Conservation (phyloP, 257 asterid genomes). For the Anisodus tanguticus region DNA sequence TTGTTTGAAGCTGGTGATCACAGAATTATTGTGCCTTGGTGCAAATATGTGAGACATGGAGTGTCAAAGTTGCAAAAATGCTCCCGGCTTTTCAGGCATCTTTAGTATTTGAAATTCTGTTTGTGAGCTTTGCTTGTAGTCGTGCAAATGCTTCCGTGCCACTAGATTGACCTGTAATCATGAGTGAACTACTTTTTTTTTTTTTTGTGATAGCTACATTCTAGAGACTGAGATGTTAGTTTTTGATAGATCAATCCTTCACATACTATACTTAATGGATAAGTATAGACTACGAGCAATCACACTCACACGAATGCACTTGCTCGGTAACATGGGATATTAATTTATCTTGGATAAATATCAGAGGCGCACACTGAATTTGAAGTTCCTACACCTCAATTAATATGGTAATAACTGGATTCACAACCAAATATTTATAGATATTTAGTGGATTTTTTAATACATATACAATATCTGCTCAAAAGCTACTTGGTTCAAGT, state of each 20-base stretch:
- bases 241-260: background rate
- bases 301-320: background rate
- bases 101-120: slow-evolving; percentile 7
- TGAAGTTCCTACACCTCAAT: background rate
- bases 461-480: background rate
- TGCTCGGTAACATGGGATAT: background rate
- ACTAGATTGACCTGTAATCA: slow-evolving; percentile 7
- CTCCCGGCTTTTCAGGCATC: slow-evolving; percentile 1
- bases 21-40: slow-evolving; percentile 34
- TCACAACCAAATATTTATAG: background rate
- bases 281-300: background rate
- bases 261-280: background rate
- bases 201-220: background rate
- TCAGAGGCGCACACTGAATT: background rate
- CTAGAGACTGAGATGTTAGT: slow-evolving; percentile 5
- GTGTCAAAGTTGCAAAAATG: background rate
- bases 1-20: slow-evolving; percentile 32
- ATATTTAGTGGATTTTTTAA: background rate
- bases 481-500: slow-evolving; percentile 4
- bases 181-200: background rate
- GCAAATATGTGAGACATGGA: slow-evolving; percentile 12
- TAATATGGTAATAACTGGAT: background rate
- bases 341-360: background rate
- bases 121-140: background rate
- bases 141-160: background rate